Base-by-base conservation (phyloP, 2,329 filamentous ascomycete species). In the Monosporascus sp. region DNA sequence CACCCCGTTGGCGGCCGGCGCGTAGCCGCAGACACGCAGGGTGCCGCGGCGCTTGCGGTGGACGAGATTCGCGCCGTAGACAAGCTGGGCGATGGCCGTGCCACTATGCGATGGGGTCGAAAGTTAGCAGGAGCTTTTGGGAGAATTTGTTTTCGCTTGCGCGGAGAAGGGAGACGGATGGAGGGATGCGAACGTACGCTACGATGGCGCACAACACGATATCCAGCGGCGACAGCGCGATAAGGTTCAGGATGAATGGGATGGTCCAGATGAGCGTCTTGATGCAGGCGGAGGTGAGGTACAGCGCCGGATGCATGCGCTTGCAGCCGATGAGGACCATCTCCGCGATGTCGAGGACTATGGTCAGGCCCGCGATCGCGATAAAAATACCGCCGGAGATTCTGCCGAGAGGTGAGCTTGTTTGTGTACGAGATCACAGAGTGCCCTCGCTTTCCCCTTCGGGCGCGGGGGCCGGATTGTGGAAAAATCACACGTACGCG, bases 11-110 rank as follows among this genome's bases (percentile, higher is more conserved):
- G 40, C 44, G n/a, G 63, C 52, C 9, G 54, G 57, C 35, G 51
- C 49, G 55, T 65, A 63, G 26, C 51, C 54, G 45, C 61, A 59
- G 43, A 55, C 55, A 8, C 37, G 57, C 41, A 63, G 45, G 11
- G 56, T 60, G 41, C 61, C 63, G 14, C 50, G 52, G 49, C 63
- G 61, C 52, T 60, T 60, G 51, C 53, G 56, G 55, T 65, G 59
- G 35, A 65, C 54, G 45, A 65, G 53, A 3, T 54, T 55, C 7
- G 62, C 56, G 24, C 60, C 62, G 51, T 63, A 59, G 52, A 57
- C 47, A 46, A 65, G 60, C 50, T 65, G 63, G 8, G 55, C 7
- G 8, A 60, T 3, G 41, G 58, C 59, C 11, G 60, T 61, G 41
- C 45, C 51, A 22, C 63, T 65, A 35, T 43, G 19, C 26, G 37